phyloP scores from a whole-genome alignment of 345 rosid species.

The Citrus unshiu region DNA sequence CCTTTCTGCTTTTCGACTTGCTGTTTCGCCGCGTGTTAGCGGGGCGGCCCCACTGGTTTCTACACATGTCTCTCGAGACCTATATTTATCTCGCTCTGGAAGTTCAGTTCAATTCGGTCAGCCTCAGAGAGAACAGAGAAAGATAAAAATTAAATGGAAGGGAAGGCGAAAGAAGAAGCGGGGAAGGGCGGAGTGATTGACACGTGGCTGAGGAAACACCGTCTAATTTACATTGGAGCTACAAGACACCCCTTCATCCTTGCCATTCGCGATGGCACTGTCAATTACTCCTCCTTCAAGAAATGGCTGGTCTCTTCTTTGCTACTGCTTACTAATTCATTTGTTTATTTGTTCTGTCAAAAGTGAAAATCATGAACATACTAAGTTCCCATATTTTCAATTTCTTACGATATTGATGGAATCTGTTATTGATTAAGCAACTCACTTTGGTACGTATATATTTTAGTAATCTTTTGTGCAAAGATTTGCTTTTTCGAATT shows the following conservation, averaged over 20 bases:
- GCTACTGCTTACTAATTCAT: neutral
- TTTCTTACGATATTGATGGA: too few species aligned
- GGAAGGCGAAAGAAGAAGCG: slow-evolving; percentile 19
- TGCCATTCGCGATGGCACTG: slow-evolving; percentile 72
- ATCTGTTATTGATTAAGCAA: too few species aligned
- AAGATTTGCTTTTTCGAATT: too few species aligned
- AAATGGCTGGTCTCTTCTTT: slow-evolving; percentile 68
- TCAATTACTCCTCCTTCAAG: slow-evolving; percentile 55
- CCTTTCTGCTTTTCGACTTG: neutral
- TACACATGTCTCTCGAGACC: neutral
- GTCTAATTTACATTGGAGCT: slow-evolving; percentile 49
- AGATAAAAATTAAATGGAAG: slow-evolving; percentile 5
- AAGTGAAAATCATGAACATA: too few species aligned
- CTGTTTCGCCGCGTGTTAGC: neutral
- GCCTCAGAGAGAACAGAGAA: neutral
- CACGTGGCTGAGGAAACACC: slow-evolving; percentile 67
- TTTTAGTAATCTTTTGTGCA: too few species aligned
- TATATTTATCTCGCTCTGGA: neutral
- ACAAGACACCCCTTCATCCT: slow-evolving; percentile 65
- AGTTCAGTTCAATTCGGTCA: neutral
- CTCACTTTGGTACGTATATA: too few species aligned
- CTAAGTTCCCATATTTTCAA: too few species aligned
- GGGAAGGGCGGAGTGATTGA: slow-evolving; percentile 41
- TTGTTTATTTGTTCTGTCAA: neutral
- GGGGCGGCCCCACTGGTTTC: neutral